Conservation (phyloP, 495 filamentous ascomycete species). For the Aspergillus diversus region DNA sequence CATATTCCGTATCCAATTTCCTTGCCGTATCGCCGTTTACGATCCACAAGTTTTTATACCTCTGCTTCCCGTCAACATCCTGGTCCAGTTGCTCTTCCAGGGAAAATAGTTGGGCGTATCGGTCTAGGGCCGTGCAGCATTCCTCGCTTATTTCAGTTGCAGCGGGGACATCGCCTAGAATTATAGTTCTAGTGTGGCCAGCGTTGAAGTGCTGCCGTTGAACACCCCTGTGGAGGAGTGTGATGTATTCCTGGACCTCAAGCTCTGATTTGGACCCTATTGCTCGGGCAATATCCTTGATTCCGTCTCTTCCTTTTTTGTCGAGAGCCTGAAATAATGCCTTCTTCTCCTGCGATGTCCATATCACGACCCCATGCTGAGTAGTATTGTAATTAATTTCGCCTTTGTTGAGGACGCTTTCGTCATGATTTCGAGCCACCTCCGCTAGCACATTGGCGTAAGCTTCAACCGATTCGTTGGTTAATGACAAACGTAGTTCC, state of each 20-base stretch:
- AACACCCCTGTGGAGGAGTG: slow-evolving; percentile 57
- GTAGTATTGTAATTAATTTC: slow-evolving; percentile 35
- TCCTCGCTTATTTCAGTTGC: slow-evolving; percentile 73
- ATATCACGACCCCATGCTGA: slow-evolving; percentile 68
- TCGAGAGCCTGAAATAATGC: slow-evolving; percentile 67
- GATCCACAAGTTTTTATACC: slow-evolving; percentile 60
- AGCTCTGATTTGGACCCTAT: slow-evolving; percentile 73
- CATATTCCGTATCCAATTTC: slow-evolving; percentile 37
- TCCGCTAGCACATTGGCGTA: slow-evolving; percentile 66
- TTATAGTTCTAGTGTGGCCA: slow-evolving; percentile 28
- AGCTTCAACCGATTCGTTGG: slow-evolving; percentile 23
- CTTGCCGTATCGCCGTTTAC: slow-evolving; percentile 51
- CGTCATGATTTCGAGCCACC: slow-evolving; percentile 48
- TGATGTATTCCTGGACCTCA: slow-evolving; percentile 72
- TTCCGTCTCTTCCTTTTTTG: slow-evolving; percentile 62
- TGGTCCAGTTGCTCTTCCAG: slow-evolving; percentile 60
- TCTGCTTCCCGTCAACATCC: slow-evolving; percentile 52
- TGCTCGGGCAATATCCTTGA: slow-evolving; percentile 60
- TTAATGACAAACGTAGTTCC: slow-evolving; percentile 16
- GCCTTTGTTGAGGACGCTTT: slow-evolving; percentile 8
- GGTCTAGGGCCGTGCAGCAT: slow-evolving; percentile 67
- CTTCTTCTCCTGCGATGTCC: slow-evolving; percentile 72
- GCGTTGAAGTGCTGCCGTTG: slow-evolving; percentile 36
- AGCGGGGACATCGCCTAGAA: slow-evolving; percentile 60
- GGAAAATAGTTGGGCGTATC: slow-evolving; percentile 63